Conservation (phyloP, 2,329 filamentous ascomycete genomes). For the Microcyclospora pomicola region DNA sequence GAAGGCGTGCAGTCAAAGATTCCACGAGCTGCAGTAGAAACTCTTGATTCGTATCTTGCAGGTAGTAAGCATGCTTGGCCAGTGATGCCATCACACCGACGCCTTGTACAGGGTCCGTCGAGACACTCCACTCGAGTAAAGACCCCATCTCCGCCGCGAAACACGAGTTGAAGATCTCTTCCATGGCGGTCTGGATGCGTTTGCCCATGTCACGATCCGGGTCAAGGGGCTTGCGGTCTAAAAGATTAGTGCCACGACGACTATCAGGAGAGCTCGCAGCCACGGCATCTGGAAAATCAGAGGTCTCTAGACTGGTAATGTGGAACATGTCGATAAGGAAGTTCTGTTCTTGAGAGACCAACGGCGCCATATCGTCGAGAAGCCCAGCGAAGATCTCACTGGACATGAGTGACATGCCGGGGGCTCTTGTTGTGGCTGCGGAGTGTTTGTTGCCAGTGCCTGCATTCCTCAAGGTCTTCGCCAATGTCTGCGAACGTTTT, state of each 20-base stretch:
- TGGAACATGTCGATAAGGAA: conserved; percentile 97
- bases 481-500: conserved; percentile 80
- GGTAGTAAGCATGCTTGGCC: conserved; percentile 62
- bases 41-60: conserved; percentile 86
- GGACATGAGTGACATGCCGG: conserved; percentile 36
- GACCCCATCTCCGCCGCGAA: conserved; percentile 64
- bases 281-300: conserved; percentile 75
- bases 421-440: conserved; percentile 40
- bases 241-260: conserved; percentile 59
- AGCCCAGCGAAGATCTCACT: conserved; percentile 72
- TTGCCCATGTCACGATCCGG: conserved; percentile 77
- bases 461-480: conserved; percentile 56
- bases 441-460: conserved; percentile 46
- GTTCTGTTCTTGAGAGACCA: conserved; percentile 89
- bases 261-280: conserved; percentile 49
- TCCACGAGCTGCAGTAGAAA: conserved; percentile 67
- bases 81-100: conserved; percentile 72
- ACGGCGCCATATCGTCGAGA: conserved; percentile 65
- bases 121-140: conserved; percentile 71
- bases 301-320: conserved; percentile 65
- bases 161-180: conserved; percentile 67
- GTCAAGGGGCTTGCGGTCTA: conserved; percentile 65
- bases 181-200: conserved; percentile 74
- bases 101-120: conserved; percentile 76
- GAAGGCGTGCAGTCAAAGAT: conserved; percentile 59